Conservation (phyloP, 2,329 filamentous ascomycete genomes). For the Ophiocordyceps camponoti-leonardi region DNA sequence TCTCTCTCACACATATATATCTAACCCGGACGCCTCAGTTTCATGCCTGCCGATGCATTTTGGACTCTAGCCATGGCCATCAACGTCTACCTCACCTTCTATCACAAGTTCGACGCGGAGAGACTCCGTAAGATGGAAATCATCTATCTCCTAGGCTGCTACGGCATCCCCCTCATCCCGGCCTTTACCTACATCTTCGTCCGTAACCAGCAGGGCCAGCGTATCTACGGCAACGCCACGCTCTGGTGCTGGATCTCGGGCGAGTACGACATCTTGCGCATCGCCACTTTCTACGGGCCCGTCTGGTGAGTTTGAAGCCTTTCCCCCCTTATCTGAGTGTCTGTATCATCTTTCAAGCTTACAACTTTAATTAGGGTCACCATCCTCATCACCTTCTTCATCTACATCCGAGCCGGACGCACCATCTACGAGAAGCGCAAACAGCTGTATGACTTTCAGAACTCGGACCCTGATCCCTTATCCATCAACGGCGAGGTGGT, state of each 20-base stretch:
- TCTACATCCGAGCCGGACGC: constrained; percentile 48
- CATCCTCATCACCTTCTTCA: constrained; percentile 42
- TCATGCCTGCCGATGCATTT: constrained; percentile 58
- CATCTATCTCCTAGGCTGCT: constrained; percentile 52
- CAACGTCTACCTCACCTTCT: constrained; percentile 73
- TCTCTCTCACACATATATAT: not conserved
- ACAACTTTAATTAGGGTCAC: too few species aligned
- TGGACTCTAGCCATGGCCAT: constrained; percentile 72
- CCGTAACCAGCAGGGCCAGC: constrained; percentile 27
- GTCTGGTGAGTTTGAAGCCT: constrained; percentile 54
- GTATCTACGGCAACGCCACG: constrained; percentile 56
- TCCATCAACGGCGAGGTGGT: constrained; percentile 25
- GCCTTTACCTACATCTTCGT: constrained; percentile 53
- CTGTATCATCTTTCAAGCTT: too few species aligned
- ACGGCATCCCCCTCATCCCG: constrained; percentile 55
- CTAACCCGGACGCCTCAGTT: constrained; percentile 30
- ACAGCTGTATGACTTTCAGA: constrained; percentile 38
- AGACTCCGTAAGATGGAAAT: constrained; percentile 51
- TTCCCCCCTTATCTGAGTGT: too few species aligned
- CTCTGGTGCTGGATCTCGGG: constrained; percentile 67
- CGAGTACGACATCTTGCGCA: constrained; percentile 53
- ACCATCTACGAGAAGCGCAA: constrained; percentile 52
- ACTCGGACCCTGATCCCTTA: constrained; percentile 23
- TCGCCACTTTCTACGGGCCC: constrained; percentile 58
- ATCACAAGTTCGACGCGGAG: constrained; percentile 49